phyloP scores from a whole-genome alignment of 2,329 filamentous ascomycete species.

The Aspergillus sp. region DNA sequence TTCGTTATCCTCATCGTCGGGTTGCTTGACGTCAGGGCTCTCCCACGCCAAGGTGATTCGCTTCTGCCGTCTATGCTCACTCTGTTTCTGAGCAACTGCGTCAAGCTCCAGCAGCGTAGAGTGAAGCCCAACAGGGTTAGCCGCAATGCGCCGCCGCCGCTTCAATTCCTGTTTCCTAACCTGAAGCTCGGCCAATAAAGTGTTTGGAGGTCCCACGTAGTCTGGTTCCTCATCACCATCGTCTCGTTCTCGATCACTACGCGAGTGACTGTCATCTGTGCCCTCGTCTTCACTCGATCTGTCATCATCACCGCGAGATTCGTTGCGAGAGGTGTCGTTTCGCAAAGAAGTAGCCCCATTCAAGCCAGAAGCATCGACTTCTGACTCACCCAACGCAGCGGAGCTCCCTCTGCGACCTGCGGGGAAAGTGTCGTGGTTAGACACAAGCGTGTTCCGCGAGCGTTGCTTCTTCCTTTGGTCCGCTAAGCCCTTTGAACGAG shows the following conservation, averaged over 20 bases:
- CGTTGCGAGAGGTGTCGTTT: constrained; percentile 8
- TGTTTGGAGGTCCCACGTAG: constrained; percentile 70
- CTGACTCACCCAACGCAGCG: constrained; percentile 8
- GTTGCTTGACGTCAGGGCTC: constrained; percentile 33
- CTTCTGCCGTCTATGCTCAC: constrained; percentile 58
- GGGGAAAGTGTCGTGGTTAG: constrained; percentile 11
- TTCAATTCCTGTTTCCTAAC: constrained; percentile 83
- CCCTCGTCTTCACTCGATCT: constrained; percentile 13
- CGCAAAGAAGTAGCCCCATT: constrained; percentile 13
- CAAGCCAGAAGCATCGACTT: constrained; percentile 12
- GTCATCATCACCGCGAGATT: constrained; percentile 7
- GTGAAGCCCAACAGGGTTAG: constrained; percentile 70
- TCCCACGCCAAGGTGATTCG: constrained; percentile 90
- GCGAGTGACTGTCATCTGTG: constrained; percentile 13
- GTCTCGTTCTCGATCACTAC: constrained; percentile 19
- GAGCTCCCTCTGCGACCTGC: constrained; percentile 8
- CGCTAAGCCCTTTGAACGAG: constrained; percentile 13
- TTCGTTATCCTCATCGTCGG: constrained; percentile 56
- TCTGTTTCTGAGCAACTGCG: constrained; percentile 76
- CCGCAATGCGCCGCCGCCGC: constrained; percentile 61
- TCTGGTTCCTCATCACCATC: constrained; percentile 37
- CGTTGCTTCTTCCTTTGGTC: constrained; percentile 21
- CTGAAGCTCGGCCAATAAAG: constrained; percentile 83
- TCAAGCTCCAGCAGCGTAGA: constrained; percentile 86
- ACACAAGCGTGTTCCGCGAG: constrained; percentile 21